phyloP scores from a whole-genome alignment of 139 green algal genomes.

The Zygnema circumcarinatum region DNA sequence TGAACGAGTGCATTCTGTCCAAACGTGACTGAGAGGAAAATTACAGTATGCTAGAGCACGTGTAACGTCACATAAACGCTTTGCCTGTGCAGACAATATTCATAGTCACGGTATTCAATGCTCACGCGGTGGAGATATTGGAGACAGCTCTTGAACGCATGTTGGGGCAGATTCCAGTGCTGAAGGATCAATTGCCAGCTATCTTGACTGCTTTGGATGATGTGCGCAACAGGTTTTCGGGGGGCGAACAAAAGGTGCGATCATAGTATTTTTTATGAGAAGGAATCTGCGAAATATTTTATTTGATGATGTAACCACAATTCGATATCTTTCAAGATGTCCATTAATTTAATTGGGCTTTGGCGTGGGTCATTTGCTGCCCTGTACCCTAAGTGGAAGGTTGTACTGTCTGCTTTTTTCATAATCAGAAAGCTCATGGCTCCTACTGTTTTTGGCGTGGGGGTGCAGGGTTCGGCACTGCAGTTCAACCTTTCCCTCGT shows the following conservation, averaged over 20 bases:
- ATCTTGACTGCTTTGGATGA: slow-evolving; percentile 31
- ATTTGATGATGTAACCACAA: not conserved
- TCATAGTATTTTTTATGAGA: not conserved
- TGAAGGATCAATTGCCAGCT: slow-evolving; percentile 5
- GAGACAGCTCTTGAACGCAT: slow-evolving; percentile 37
- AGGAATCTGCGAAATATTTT: not conserved
- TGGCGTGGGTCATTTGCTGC: too few species aligned
- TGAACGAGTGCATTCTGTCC: too few species aligned
- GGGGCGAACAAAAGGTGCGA: not conserved
- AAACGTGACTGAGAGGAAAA: too few species aligned
- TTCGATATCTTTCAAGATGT: not conserved
- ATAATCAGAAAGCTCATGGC: too few species aligned
- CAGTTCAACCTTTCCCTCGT: not conserved
- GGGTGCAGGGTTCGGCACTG: not conserved
- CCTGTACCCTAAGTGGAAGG: too few species aligned
- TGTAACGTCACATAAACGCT: too few species aligned
- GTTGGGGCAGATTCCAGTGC: slow-evolving; percentile 19
- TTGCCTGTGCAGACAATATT: slow-evolving; percentile 46
- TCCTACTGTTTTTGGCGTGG: not conserved
- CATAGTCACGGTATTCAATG: slow-evolving; percentile 49
- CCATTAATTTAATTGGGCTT: too few species aligned
- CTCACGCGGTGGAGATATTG: slow-evolving; percentile 38
- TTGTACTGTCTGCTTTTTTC: too few species aligned
- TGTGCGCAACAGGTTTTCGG: slow-evolving; percentile 31
- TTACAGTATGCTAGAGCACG: too few species aligned